Conservation (phyloP, 2,329 filamentous ascomycete species). For the Hypoxylon sp. region DNA sequence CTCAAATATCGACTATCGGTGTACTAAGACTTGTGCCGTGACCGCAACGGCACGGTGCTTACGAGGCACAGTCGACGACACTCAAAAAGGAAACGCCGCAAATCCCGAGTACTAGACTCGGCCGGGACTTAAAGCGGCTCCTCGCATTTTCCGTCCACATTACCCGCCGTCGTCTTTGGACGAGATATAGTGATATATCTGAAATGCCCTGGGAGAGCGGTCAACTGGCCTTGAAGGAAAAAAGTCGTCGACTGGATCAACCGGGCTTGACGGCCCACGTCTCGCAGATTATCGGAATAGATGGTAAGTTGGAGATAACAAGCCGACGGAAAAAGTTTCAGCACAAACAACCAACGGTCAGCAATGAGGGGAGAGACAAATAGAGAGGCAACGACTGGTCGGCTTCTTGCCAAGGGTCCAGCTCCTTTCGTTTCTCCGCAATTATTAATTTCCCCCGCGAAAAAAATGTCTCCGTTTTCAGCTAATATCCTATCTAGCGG, state of each 20-base stretch:
- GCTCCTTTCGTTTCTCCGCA: slow-evolving; percentile 41
- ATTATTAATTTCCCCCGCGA: slow-evolving; percentile 41
- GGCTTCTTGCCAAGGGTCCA: slow-evolving; percentile 20
- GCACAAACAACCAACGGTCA: not conserved
- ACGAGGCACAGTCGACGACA: not conserved
- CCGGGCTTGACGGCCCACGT: not conserved
- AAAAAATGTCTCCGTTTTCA: slow-evolving; percentile 30
- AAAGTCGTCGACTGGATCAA: not conserved
- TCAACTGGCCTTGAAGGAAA: not conserved
- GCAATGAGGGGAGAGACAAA: slow-evolving; percentile 6
- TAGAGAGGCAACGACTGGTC: slow-evolving; percentile 31
- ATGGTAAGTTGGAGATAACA: not conserved
- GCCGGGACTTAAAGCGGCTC: slow-evolving; percentile 9
- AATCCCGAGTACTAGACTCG: not conserved
- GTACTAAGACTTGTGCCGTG: slow-evolving; percentile 3
- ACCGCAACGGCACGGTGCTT: not conserved
- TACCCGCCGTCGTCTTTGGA: slow-evolving; percentile 2
- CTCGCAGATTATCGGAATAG: not conserved
- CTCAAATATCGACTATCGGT: not conserved
- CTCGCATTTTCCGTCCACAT: slow-evolving; percentile 4
- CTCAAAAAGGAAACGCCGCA: not conserved
- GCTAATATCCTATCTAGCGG: slow-evolving; percentile 21
- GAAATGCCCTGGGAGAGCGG: slow-evolving; percentile 15
- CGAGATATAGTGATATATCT: slow-evolving; percentile 9
- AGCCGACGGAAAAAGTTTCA: not conserved